Evolutionary conservation across 2,329 filamentous ascomycete species (phyloP), one percentile per base, ranked within the genome.

Genomic region (Microcera coccophila): DNA sequence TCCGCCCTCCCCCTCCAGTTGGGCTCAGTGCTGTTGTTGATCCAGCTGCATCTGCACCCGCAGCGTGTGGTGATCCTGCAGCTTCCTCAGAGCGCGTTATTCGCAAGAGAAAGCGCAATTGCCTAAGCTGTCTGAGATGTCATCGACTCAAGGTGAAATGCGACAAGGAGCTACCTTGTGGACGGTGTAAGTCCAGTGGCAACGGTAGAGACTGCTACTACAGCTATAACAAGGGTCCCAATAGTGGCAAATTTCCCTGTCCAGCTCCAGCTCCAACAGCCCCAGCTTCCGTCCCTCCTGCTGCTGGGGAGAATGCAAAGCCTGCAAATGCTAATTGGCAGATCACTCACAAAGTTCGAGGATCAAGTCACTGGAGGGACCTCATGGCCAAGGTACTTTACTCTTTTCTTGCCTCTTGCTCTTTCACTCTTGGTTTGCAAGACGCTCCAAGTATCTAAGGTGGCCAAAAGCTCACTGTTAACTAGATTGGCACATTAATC

Each of bases 61-160:
- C 34, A 11, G 26, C 47, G 18, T 22, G 22, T 14, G 37, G 34
- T 4, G 33, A 36, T 9, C 7, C 40, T 8, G 31, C 38, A 3
- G 17, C 33, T 10, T 39, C 41, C n/a, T 38, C 37, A 14, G 50
- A 53, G 36, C 59, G 61, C 12, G 47, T 64, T 19, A 46, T 64
- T 10, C 60, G 62, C 24, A 65, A 63, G 45, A 62, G 63, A 28
- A 66, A 65, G 47, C 58, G 63, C 26, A 64, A 63, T 32, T 65
- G 63, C 41, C 52, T 65, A 10, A 65, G 63, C 45, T 66, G 63
- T 20, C 41, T 62, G 20, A 58, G 63, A 22, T 66, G 63, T 40
- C 63, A 66, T 40, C 59, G 62, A 12, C 61, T 66, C 44, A 66
- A 66, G 39, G 63, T 66, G 35, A 66, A 66, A 42, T 66, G 63